phyloP scores from a whole-genome alignment of 345 rosid genomes.

The Atalantia buxifolia region DNA sequence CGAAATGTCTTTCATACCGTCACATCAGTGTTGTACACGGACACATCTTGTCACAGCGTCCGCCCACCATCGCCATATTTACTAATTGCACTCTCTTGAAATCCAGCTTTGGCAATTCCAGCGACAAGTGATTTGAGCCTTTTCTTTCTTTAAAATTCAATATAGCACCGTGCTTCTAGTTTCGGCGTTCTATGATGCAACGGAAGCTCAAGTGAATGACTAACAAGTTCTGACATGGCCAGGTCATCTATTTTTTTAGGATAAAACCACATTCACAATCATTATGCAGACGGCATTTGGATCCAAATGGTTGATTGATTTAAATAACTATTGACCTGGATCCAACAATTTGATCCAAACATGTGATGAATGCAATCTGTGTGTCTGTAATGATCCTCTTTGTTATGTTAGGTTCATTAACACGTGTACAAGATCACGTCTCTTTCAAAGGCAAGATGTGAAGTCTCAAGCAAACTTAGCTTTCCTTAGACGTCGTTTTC shows the following conservation, averaged over 20 bases:
- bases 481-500: conserved; percentile 26
- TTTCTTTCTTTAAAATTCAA: conserved; percentile 20
- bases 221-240: conserved; percentile 16
- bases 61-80: too few relatives aligned
- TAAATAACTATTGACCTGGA: too few relatives aligned
- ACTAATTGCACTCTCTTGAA: conserved; percentile 42
- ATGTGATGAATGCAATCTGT: too few relatives aligned
- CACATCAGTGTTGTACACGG: too few relatives aligned
- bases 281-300: too few relatives aligned
- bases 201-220: conserved; percentile 38
- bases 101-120: conserved; percentile 37
- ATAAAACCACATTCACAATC: too few relatives aligned
- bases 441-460: conserved; percentile 29
- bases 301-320: too few relatives aligned
- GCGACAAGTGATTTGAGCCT: conserved; percentile 5
- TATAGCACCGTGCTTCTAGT: conserved; percentile 22
- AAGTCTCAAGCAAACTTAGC: conserved; percentile 44
- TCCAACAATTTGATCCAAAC: too few relatives aligned
- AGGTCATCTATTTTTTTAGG: background rate
- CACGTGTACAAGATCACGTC: conserved; percentile 30
- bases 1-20: too few relatives aligned
- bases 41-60: too few relatives aligned
- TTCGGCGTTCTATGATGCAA: conserved; percentile 22
- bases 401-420: conserved; percentile 1
- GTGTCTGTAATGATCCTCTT: too few relatives aligned